Conservation (phyloP, 108 stramenopile species). For the Cyclotella choctawhatcheeana region DNA sequence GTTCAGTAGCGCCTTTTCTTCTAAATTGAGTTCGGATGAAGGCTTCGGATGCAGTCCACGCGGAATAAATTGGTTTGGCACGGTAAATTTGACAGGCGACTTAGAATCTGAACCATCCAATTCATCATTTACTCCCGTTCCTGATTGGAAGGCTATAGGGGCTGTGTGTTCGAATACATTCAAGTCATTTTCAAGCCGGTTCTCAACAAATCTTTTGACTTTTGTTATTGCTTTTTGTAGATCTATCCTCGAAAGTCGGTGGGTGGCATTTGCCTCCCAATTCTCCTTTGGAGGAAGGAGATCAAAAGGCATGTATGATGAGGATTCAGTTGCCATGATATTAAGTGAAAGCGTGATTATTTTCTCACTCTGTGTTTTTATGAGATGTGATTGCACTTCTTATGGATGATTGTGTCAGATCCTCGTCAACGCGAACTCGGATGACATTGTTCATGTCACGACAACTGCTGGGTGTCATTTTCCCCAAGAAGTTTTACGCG, state of each 20-base stretch:
- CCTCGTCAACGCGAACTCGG: too few relatives aligned
- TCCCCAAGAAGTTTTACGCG: too few relatives aligned
- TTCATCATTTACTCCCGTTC: constrained; percentile 62
- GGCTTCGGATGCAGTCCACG: constrained; percentile 38
- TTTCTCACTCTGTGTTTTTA: too few relatives aligned
- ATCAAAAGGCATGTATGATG: constrained; percentile 25
- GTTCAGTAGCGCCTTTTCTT: constrained; percentile 9
- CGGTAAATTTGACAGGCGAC: constrained; percentile 37
- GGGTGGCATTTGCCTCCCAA: constrained; percentile 46
- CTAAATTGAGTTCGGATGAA: constrained; percentile 2
- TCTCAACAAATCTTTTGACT: constrained; percentile 53
- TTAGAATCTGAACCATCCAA: constrained; percentile 56
- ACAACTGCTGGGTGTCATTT: too few relatives aligned
- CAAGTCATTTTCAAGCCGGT: constrained; percentile 40
- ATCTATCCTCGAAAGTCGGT: constrained; percentile 41
- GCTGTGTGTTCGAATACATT: constrained; percentile 56
- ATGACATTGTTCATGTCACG: too few relatives aligned
- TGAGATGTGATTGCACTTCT: too few relatives aligned
- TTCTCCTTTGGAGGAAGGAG: constrained; percentile 35
- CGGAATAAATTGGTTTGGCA: constrained; percentile 48
- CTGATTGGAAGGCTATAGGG: constrained; percentile 46
- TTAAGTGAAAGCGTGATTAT: too few relatives aligned
- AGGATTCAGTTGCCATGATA: background rate
- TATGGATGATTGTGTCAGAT: too few relatives aligned
- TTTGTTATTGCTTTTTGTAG: constrained; percentile 44